Evolutionary conservation across 192 early-diverging fungal species (phyloP).

Genomic region (Polychytrium aggregatum): DNA sequence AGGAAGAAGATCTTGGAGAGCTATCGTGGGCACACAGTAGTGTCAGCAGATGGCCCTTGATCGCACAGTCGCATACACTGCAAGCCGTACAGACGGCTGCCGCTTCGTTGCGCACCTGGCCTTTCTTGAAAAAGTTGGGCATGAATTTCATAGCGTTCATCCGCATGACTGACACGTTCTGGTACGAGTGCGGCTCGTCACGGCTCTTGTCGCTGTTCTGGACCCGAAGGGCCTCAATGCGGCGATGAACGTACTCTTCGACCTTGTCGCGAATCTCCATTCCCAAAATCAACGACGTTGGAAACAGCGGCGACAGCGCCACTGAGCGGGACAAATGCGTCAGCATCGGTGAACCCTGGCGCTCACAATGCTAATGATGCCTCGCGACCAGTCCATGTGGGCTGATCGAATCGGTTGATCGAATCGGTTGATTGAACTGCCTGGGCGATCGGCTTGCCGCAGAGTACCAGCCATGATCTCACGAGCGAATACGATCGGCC

Average conservation of each 20-base stretch:
- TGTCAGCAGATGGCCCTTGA: conserved; percentile 3
- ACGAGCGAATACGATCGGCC: no score
- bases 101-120: conserved; percentile 63
- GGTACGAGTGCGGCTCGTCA: conserved; percentile 62
- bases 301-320: conserved; percentile 81
- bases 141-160: conserved; percentile 99
- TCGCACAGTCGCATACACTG: no score
- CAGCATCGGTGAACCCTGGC: no score
- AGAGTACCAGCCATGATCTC: no score
- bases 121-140: conserved; percentile 95
- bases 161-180: conserved; percentile 93
- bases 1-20: conserved; percentile 95
- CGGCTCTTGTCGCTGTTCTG: conserved; percentile 27
- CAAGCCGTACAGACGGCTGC: no score
- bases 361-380: no score
- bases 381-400: no score
- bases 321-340: conserved; percentile 11
- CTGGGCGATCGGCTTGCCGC: no score
- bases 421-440: no score
- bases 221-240: conserved; percentile 64
- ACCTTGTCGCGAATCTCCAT: conserved; percentile 99
- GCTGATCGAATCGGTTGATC: no score
- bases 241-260: conserved; percentile 78
- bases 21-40: conserved; percentile 20
- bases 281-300: conserved; percentile 85